These are phyloP conservation scores for Gaultheria prostrata DNA, from an alignment of 148 eudicot species.

Conservation along the genomic window DNA sequence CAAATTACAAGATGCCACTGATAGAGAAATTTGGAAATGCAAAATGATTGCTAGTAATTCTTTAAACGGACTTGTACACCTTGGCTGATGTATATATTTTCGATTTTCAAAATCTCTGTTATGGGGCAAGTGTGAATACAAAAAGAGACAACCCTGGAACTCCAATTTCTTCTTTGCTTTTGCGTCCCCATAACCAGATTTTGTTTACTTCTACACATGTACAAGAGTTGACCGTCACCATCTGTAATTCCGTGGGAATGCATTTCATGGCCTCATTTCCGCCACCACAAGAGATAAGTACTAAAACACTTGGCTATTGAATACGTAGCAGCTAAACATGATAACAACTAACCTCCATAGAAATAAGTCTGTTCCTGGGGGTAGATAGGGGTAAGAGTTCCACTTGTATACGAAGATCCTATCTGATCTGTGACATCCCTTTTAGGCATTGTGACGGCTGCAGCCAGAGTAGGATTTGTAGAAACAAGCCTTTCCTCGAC, in stretches of 20 bases:
- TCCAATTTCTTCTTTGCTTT: background rate
- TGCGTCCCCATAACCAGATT: background rate
- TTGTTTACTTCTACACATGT: background rate
- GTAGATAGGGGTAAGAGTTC: conserved; percentile 38
- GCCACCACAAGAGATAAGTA: background rate
- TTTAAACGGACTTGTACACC: background rate
- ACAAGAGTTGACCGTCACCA: background rate
- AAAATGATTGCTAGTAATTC: background rate
- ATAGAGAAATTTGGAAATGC: background rate
- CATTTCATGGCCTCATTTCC: conserved; percentile 9
- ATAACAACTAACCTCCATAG: conserved; percentile 70
- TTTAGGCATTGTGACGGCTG: conserved; percentile 57
- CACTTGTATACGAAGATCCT: conserved; percentile 47
- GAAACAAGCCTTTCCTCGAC: conserved; percentile 81
- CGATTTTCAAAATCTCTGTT: background rate
- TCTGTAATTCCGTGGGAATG: background rate
- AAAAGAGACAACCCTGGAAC: background rate
- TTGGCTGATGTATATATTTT: background rate
- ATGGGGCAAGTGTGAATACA: background rate
- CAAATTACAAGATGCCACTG: background rate
- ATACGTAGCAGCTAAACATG: conserved; percentile 1
- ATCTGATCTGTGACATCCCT: conserved; percentile 52
- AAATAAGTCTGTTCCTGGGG: conserved; percentile 69
- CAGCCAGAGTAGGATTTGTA: conserved; percentile 67
- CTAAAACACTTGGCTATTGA: background rate